Evolutionary conservation across 208 protist species (phyloP).

Genomic region (Crithidia thermophila): DNA sequence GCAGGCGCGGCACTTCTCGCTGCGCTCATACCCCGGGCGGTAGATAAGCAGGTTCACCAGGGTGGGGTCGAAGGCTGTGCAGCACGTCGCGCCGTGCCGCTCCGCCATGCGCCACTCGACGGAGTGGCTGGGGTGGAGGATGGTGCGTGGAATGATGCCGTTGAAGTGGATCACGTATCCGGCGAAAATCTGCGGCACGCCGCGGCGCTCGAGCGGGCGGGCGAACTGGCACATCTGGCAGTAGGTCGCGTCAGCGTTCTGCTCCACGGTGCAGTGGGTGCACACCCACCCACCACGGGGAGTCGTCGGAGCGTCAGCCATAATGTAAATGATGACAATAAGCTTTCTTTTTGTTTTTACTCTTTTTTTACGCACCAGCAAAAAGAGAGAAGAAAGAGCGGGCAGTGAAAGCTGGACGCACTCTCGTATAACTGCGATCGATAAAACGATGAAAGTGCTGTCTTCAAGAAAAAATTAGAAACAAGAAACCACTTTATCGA

Average conservation of each 20-base stretch:
- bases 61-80: conserved; percentile 56
- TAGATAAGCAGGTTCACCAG: conserved; percentile 79
- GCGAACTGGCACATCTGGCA: conserved; percentile 73
- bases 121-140: conserved; percentile 84
- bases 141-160: conserved; percentile 83
- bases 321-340: conserved; percentile 5
- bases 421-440: too few species aligned
- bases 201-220: conserved; percentile 68
- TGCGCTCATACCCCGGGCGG: conserved; percentile 89
- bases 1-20: conserved; percentile 83
- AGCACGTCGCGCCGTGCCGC: conserved; percentile 81
- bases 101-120: conserved; percentile 93
- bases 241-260: conserved; percentile 48
- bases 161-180: conserved; percentile 90
- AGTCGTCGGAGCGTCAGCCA: conserved; percentile 1
- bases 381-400: neutral
- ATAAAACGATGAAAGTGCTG: too few species aligned
- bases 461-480: too few species aligned
- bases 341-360: conserved; percentile 5
- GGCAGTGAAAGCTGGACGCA: too few species aligned
- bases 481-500: too few species aligned
- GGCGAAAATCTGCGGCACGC: conserved; percentile 86
- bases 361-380: neutral
- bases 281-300: conserved; percentile 52
- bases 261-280: conserved; percentile 56